These are phyloP conservation scores for Arachis hypogaea DNA, from an alignment of 306 rosid genomes.

Conservation along the genomic window DNA sequence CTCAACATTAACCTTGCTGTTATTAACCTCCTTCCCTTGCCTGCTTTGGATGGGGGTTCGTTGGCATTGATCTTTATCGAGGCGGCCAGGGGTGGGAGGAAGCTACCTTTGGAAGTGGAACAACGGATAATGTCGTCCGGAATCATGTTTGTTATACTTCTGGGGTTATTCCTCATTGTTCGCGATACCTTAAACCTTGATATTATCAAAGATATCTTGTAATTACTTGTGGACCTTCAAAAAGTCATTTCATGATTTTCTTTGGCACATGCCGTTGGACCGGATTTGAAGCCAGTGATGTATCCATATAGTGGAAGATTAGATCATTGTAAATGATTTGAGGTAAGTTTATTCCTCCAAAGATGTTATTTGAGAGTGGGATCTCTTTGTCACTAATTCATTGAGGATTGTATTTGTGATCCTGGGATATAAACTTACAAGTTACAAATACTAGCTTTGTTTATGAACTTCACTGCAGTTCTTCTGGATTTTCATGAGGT, in stretches of 20 bases:
- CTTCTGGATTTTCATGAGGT: conserved; percentile 28
- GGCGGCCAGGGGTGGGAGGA: conserved; percentile 96
- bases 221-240: conserved; percentile 37
- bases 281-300: conserved; percentile 35
- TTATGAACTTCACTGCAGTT: conserved; percentile 34
- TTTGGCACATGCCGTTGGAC: conserved; percentile 42
- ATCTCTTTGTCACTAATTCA: conserved; percentile 40
- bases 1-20: conserved; percentile 87
- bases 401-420: conserved; percentile 45
- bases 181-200: conserved; percentile 95
- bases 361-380: conserved; percentile 40
- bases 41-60: conserved; percentile 90
- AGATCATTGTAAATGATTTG: conserved; percentile 42
- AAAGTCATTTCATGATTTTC: conserved; percentile 30
- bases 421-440: conserved; percentile 46
- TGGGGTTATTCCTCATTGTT: conserved; percentile 81
- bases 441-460: conserved; percentile 39
- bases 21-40: conserved; percentile 89
- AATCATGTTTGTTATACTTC: conserved; percentile 73
- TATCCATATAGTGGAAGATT: conserved; percentile 33
- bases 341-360: conserved; percentile 46
- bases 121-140: conserved; percentile 95
- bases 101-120: conserved; percentile 88
- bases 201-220: conserved; percentile 77
- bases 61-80: conserved; percentile 83